phyloP scores from a whole-genome alignment of 2,329 filamentous ascomycete species.

The Thielaviopsis musarum region DNA sequence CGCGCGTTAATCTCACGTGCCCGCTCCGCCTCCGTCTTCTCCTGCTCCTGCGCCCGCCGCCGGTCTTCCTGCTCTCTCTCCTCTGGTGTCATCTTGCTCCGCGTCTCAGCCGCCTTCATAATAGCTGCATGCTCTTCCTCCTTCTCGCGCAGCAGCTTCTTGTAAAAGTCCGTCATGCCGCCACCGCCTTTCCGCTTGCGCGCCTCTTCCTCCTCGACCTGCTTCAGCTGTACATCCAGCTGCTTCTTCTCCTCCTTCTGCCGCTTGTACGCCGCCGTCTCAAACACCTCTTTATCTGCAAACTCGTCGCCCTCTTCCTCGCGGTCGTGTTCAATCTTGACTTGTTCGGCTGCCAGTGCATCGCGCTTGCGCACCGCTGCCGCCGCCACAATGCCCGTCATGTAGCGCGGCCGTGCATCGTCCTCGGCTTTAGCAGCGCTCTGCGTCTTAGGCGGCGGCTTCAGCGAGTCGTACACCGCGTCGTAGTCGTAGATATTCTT shows the following conservation, averaged over 20 bases:
- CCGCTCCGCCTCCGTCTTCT: constrained; percentile 44
- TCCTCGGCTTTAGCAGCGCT: constrained; percentile 34
- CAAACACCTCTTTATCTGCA: constrained; percentile 71
- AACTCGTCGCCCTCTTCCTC: constrained; percentile 69
- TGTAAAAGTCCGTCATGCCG: constrained; percentile 70
- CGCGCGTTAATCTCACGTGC: constrained; percentile 50
- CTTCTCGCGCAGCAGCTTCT: constrained; percentile 51
- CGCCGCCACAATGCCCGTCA: constrained; percentile 54
- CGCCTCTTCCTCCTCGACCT: constrained; percentile 45
- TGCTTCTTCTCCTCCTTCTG: constrained; percentile 61
- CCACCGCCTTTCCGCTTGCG: constrained; percentile 42
- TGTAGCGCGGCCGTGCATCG: constrained; percentile 59
- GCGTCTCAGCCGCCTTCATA: constrained; percentile 47
- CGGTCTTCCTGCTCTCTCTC: constrained; percentile 17
- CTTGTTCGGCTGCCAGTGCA: constrained; percentile 61
- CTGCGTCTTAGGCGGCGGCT: constrained; percentile 45
- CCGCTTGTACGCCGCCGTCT: constrained; percentile 66
- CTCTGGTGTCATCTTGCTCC: constrained; percentile 25
- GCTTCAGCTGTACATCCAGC: constrained; percentile 55
- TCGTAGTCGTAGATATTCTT: constrained; percentile 76
- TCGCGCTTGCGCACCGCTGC: constrained; percentile 66
- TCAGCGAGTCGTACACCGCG: constrained; percentile 60
- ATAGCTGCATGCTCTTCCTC: constrained; percentile 54
- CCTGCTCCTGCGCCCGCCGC: constrained; percentile 18
- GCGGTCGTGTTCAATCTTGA: constrained; percentile 59